Evolutionary conservation across 331 rosid genomes (phyloP).

Genomic region (Erythrophleum ivorense): DNA sequence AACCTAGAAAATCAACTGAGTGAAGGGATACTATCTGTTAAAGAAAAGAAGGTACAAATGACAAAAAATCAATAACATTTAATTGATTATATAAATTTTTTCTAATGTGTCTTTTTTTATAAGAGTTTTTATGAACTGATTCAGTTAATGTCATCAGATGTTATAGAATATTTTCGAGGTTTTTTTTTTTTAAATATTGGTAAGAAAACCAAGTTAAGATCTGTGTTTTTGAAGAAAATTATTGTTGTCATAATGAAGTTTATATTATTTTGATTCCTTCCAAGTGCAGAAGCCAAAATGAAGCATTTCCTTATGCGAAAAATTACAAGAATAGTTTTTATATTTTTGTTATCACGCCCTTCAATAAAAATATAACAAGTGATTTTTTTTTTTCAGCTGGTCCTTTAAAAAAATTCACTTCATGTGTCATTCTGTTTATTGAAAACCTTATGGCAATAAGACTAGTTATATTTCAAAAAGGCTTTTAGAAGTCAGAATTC

Average conservation of each 20-base stretch:
- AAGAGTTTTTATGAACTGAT: background rate
- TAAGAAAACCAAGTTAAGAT: background rate
- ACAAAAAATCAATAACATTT: background rate
- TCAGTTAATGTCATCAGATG: background rate
- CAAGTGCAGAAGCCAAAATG: background rate
- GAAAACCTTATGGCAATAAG: too few species aligned
- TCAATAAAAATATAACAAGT: too few species aligned
- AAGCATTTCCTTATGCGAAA: background rate
- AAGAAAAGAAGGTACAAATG: conserved; percentile 60
- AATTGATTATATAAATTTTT: conserved; percentile 18
- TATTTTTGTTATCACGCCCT: too few species aligned
- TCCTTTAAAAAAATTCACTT: too few species aligned
- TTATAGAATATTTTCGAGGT: background rate
- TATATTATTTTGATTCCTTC: background rate
- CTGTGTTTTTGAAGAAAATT: background rate
- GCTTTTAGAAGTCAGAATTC: too few species aligned
- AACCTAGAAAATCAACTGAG: conserved; percentile 62
- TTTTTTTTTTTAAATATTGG: background rate
- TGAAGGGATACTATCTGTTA: conserved; percentile 61
- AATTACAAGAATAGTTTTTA: too few species aligned
- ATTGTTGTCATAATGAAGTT: background rate
- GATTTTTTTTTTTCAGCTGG: too few species aligned
- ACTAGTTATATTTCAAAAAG: too few species aligned
- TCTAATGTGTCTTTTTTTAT: background rate
- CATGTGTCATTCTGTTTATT: too few species aligned